Base-by-base conservation (phyloP, 352 stramenopile genomes). In the Phytophthora litchii region DNA sequence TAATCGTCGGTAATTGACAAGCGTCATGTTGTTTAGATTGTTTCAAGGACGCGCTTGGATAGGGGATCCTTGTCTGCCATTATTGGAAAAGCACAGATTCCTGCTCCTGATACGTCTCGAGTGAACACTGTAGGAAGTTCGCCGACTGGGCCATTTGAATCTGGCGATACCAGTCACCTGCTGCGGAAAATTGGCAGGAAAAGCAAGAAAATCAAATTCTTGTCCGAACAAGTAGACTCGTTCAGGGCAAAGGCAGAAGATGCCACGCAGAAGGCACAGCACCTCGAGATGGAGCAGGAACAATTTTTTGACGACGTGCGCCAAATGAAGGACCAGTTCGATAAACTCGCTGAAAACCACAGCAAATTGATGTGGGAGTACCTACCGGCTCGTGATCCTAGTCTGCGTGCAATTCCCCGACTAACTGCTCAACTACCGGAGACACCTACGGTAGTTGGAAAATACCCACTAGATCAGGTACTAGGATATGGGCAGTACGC, bases 401-500 rank as follows among this genome's bases (percentile, higher is more conserved):
- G 74, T 11, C 65, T 94, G 52, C 49, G 50, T 0, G 62, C 76
- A 44, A 92, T 95, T 35, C 87, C 87, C 4, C 42, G 51, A 6
- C 41, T 94, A 3, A 41, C 42, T 1, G 51, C 54, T 35, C 52
- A 79, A 25, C 56, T 94, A 37, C 46, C 67, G 2, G 87, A 96
- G 48, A 80, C 67, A 1, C 67, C 77, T 7, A 68, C 74, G 4
- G 40, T 36, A 19, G 74, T 97, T 14, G 85, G 86, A 8, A 60
- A 76, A 10, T 97, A 95, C 45, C 59, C 68, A n/a, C 60, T 95
- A 2, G 71, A 80, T 6, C 64, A 86, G 34, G 76, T 87, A 14
- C 66, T 97, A 12, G 89, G 89, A 7, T 89, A 95, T 55, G 89
- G 89, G 10, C 84, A 95, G 45, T 96, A 94, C 68, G 87, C 86